Base-by-base conservation (phyloP, 805 yeast species). In the Spathaspora sp. region DNA sequence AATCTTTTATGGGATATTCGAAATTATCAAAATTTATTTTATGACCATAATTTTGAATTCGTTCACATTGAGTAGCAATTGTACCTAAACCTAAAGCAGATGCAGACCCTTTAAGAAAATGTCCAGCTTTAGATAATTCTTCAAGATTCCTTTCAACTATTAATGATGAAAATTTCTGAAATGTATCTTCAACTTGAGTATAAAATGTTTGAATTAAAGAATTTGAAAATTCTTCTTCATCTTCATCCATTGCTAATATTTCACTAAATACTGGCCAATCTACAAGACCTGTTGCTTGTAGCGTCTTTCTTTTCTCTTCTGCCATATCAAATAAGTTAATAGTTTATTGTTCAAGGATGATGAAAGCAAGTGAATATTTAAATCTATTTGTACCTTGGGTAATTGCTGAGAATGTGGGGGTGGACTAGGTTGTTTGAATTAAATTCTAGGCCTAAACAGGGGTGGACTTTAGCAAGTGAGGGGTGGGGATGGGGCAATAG, bases 191-290 rank as follows among this genome's bases (percentile, higher is more conserved):
- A 5, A 96, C 97, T 70, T 94, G 99, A 52, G 89, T 96, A 52
- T 87, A 89, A 67, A 89, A 93, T 31, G 96, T 91, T 54, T 81
- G 81, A 50, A 93, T 86, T 52, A 94, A 75, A 38, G 87, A 79
- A 60, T 82, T 76, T 32, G 93, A 85, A 73, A 94, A 94, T 7
- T 90, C 97, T 53, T 92, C 94, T 63, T 88, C 96, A 61, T 93
- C 98, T 63, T 93, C 97, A 68, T 94, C 99, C 97, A 94, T 92
- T 49, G 89, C 85, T 48, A 92, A 80, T 52, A 94, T 77, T 72
- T 94, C 98, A 51, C 85, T 82, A 65, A 94, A 86, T 28, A 91
- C 93, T 43, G 80, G 73, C 97, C 97, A 90, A 66, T 91, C 92
- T 54, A 94, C 85, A 56, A 89, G 74, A 42, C 89, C 96, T 9